Evolutionary conservation across 2,329 filamentous ascomycete genomes (phyloP).

Genomic region (Calonectria pauciramosa): DNA sequence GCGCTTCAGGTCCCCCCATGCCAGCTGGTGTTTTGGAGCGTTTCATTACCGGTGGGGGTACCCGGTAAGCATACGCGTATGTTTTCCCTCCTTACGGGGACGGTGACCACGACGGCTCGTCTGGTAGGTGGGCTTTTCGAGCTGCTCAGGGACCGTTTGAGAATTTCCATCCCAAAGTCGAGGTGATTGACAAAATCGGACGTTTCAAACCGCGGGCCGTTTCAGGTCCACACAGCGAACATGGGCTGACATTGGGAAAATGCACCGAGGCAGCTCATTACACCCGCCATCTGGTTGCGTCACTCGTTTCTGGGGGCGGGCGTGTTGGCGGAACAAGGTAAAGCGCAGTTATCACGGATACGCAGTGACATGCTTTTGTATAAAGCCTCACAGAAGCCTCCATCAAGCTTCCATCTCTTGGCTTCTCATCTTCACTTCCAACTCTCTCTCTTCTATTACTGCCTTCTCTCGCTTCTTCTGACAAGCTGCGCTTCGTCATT

Average conservation of each 20-base stretch:
- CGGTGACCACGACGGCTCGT: background rate
- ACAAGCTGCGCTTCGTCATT: constrained; percentile 47
- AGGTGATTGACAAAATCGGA: background rate
- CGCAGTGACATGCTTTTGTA: constrained; percentile 23
- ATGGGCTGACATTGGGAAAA: background rate
- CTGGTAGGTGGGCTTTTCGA: constrained; percentile 7
- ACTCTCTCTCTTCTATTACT: constrained; percentile 25
- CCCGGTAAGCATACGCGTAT: constrained; percentile 7
- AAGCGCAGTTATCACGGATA: background rate
- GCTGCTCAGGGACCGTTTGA: background rate
- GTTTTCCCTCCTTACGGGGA: background rate
- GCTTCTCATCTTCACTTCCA: constrained; percentile 30
- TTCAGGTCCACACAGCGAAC: constrained; percentile 25
- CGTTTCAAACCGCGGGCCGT: constrained; percentile 35
- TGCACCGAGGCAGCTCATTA: background rate
- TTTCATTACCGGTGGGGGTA: background rate
- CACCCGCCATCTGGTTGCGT: background rate
- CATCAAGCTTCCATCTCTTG: background rate
- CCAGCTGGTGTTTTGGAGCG: background rate
- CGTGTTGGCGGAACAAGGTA: background rate
- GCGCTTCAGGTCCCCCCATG: background rate
- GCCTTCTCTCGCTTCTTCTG: constrained; percentile 36
- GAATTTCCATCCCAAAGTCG: background rate
- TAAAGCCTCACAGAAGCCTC: constrained; percentile 28
- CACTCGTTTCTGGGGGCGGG: background rate